Conservation (phyloP, 768 basidiomycete species). For the Kwoniella shandongensis region DNA sequence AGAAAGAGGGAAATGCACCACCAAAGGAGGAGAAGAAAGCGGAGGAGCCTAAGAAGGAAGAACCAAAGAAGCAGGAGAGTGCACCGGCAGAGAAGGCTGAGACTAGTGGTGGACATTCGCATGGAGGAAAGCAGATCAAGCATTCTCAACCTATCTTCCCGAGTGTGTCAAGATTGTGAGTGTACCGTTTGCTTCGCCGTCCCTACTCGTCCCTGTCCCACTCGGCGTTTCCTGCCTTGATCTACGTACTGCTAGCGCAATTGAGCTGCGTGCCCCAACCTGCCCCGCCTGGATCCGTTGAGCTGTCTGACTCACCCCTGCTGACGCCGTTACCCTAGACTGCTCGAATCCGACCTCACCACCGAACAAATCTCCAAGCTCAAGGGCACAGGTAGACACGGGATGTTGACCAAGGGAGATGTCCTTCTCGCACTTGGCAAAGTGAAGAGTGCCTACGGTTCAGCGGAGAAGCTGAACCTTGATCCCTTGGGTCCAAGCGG, state of each 20-base stretch:
- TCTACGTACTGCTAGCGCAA: background rate
- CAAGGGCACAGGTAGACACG: slow-evolving; percentile 82
- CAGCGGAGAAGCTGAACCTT: slow-evolving; percentile 45
- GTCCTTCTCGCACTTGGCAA: slow-evolving; percentile 81
- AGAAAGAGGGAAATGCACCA: background rate
- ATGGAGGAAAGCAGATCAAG: slow-evolving; percentile 50
- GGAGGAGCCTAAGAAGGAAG: slow-evolving; percentile 18
- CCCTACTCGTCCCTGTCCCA: too few relatives aligned
- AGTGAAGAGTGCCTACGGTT: slow-evolving; percentile 57
- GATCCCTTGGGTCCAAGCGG: slow-evolving; percentile 45
- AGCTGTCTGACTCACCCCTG: too few relatives aligned
- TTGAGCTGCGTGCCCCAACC: background rate
- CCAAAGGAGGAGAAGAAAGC: slow-evolving; percentile 3
- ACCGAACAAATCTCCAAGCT: slow-evolving; percentile 60
- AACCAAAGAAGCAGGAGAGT: slow-evolving; percentile 24
- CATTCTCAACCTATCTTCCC: slow-evolving; percentile 78
- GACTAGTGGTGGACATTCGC: slow-evolving; percentile 4
- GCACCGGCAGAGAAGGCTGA: slow-evolving; percentile 7
- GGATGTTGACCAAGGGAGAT: slow-evolving; percentile 96
- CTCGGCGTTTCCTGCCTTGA: too few relatives aligned
- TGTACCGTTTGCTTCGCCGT: too few relatives aligned
- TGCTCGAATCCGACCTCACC: slow-evolving; percentile 44
- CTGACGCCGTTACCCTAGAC: slow-evolving; percentile 22
- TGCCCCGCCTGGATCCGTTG: background rate
- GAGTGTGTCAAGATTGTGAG: slow-evolving; percentile 73